phyloP scores from a whole-genome alignment of 805 yeast genomes.

The Vanderwaltozyma tropicalis region DNA sequence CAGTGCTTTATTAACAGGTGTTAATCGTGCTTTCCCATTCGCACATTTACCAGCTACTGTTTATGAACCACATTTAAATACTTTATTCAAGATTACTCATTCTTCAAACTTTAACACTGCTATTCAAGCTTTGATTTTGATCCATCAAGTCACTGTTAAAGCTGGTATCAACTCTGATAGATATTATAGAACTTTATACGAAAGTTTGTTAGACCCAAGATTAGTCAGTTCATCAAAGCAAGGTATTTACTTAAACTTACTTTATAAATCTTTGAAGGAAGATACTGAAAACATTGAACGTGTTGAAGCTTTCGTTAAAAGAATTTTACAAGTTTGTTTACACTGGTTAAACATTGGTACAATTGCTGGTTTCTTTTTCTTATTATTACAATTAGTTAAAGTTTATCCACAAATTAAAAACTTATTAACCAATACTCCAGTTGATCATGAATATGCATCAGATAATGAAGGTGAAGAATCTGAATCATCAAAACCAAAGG shows the following conservation, averaged over 20 bases:
- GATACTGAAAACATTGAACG: constrained; percentile 51
- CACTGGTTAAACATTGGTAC: constrained; percentile 87
- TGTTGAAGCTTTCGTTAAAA: constrained; percentile 80
- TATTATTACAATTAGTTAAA: constrained; percentile 60
- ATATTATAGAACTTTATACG: constrained; percentile 81
- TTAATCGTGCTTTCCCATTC: constrained; percentile 93
- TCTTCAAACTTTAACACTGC: constrained; percentile 90
- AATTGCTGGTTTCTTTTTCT: constrained; percentile 68
- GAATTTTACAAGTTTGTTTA: constrained; percentile 74
- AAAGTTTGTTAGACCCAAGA: constrained; percentile 76
- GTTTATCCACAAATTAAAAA: constrained; percentile 56
- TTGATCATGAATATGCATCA: constrained; percentile 39
- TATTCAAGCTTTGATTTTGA: constrained; percentile 79
- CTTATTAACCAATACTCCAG: constrained; percentile 45
- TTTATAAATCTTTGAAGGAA: constrained; percentile 71
- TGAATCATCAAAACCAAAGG: too few species aligned
- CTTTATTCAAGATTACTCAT: constrained; percentile 83
- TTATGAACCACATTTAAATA: constrained; percentile 67
- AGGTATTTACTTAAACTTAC: constrained; percentile 77
- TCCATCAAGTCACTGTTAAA: constrained; percentile 64
- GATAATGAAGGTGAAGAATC: constrained; percentile 34
- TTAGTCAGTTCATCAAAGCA: constrained; percentile 82
- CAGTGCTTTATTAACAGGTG: constrained; percentile 85
- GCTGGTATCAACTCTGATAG: constrained; percentile 53
- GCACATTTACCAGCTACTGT: constrained; percentile 61